These are phyloP conservation scores for Insectozyma bohioensis DNA, from an alignment of 1,139 yeast genomes.

Conservation along the genomic window DNA sequence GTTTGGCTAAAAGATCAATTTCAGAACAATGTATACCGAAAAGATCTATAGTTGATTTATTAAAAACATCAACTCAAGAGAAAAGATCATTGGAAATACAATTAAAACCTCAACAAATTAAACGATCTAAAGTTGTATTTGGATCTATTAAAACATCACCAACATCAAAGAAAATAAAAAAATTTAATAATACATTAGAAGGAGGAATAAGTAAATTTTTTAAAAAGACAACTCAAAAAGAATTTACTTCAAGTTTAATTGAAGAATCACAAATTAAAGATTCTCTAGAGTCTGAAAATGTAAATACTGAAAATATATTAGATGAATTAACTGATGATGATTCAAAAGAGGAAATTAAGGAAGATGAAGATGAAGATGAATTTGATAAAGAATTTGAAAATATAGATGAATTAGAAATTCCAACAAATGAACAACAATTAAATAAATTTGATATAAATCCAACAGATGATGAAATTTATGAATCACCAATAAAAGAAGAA, in stretches of 20 bases:
- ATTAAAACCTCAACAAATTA: not conserved
- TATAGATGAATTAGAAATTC: not conserved
- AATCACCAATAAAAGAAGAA: slow-evolving; percentile 32
- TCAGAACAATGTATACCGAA: slow-evolving; percentile 9
- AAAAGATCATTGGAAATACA: not conserved
- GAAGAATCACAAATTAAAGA: slow-evolving; percentile 42
- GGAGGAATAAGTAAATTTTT: slow-evolving; percentile 16
- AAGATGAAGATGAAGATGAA: slow-evolving; percentile 3
- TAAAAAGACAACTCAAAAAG: slow-evolving; percentile 12
- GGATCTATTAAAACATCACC: slow-evolving; percentile 11
- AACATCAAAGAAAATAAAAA: slow-evolving; percentile 12
- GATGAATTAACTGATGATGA: slow-evolving; percentile 26
- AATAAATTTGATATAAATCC: slow-evolving; percentile 18
- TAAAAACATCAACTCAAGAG: slow-evolving; percentile 7
- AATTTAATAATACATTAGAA: slow-evolving; percentile 1
- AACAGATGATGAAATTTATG: slow-evolving; percentile 45
- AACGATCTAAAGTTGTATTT: slow-evolving; percentile 2
- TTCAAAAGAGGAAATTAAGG: slow-evolving; percentile 9
- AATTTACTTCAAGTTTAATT: slow-evolving; percentile 24
- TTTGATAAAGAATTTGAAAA: not conserved
- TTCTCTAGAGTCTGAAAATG: slow-evolving; percentile 15
- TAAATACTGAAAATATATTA: slow-evolving; percentile 15
- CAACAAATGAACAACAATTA: not conserved
- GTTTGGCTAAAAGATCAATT: slow-evolving; percentile 6
- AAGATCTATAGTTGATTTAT: slow-evolving; percentile 13